These are phyloP conservation scores for Zygnema circumcarinatum DNA, from an alignment of 139 green algal genomes.

Conservation along the genomic window DNA sequence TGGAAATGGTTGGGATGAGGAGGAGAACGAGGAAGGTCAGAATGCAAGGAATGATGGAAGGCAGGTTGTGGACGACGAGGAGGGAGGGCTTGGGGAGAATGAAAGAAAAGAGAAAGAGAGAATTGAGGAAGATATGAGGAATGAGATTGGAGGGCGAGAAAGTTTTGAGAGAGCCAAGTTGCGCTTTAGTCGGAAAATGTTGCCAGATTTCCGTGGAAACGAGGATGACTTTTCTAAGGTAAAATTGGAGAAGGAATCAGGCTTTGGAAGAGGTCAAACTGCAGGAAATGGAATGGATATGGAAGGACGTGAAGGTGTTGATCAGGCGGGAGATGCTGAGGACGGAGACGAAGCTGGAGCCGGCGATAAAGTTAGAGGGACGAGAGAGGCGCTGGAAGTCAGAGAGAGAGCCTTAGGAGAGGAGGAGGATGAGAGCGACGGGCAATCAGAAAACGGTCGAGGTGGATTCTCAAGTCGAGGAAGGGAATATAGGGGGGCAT, in stretches of 20 bases:
- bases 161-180: neutral
- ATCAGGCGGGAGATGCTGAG: neutral
- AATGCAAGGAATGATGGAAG: neutral
- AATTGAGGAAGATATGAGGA: neutral
- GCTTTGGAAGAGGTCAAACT: neutral
- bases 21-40: neutral
- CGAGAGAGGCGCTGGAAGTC: neutral
- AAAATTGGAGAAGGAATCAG: neutral
- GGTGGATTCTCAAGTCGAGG: neutral
- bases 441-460: neutral
- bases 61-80: constrained; percentile 5
- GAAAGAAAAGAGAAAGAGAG: constrained; percentile 5
- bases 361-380: too few relatives aligned
- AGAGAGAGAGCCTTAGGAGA: neutral
- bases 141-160: neutral
- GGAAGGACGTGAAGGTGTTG: neutral
- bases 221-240: too few relatives aligned
- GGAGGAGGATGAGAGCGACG: neutral
- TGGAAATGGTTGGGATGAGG: constrained; percentile 1
- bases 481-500: neutral
- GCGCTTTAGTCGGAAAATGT: too few relatives aligned
- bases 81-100: neutral
- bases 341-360: neutral
- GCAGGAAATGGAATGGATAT: neutral
- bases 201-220: too few relatives aligned